Percentiles rank a stretch among this genome's conserved stretches.
phyloP scores from a whole-genome alignment of 306 rosid genomes.

The Purshia tridentata region DNA sequence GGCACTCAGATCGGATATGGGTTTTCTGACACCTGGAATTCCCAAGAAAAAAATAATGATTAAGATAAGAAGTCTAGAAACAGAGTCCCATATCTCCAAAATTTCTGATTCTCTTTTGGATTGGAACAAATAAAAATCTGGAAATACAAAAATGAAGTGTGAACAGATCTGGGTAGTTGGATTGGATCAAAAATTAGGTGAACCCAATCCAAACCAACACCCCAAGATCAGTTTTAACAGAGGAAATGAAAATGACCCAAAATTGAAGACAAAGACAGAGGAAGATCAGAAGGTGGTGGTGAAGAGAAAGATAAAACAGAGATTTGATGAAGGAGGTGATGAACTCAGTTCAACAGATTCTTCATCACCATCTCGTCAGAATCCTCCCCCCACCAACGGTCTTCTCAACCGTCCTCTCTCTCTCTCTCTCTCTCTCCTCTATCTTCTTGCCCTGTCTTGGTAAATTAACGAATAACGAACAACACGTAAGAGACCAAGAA shows the following conservation, averaged over 20 bases:
- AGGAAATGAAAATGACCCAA: conserved; percentile 2
- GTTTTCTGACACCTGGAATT: conserved; percentile 52
- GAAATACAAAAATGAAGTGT: conserved; percentile 17
- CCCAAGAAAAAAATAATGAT: conserved; percentile 29
- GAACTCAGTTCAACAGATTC: conserved; percentile 42
- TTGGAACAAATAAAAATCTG: conserved; percentile 19
- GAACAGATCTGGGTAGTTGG: conserved; percentile 48
- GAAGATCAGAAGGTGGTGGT: conserved; percentile 20
- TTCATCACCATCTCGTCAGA: conserved; percentile 42
- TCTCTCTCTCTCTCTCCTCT: neutral
- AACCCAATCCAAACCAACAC: conserved; percentile 36
- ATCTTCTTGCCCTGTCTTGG: conserved; percentile 8
- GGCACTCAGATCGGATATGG: conserved; percentile 46
- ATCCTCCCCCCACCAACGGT: conserved; percentile 41
- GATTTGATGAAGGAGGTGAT: conserved; percentile 46
- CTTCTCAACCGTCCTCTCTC: conserved; percentile 27
- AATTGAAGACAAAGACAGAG: conserved; percentile 20
- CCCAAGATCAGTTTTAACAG: conserved; percentile 28
- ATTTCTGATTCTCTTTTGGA: conserved; percentile 28
- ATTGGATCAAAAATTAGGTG: conserved; percentile 35
- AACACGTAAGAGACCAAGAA: conserved; percentile 19
- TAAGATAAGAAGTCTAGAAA: conserved; percentile 46
- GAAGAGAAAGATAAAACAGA: conserved; percentile 22
- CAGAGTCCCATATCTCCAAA: conserved; percentile 48
- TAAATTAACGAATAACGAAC: conserved; percentile 38